Evolutionary conservation across 2,329 filamentous ascomycete species (phyloP).

Genomic region (Apiospora arundinis): DNA sequence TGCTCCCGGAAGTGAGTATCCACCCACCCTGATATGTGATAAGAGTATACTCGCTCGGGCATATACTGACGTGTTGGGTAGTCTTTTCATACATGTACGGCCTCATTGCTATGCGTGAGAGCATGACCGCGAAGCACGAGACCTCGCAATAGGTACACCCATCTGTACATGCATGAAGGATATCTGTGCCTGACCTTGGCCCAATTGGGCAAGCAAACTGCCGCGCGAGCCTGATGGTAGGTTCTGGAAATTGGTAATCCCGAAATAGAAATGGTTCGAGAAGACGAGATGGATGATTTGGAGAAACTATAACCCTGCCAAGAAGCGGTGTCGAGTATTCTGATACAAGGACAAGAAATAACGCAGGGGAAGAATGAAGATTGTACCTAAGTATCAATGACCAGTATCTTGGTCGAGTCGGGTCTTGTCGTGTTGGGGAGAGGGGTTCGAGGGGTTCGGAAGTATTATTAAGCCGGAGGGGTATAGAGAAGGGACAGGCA

Average conservation of each 20-base stretch:
- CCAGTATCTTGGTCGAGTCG: not conserved
- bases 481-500: not conserved
- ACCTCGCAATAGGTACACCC: not conserved
- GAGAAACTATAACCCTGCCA: not conserved
- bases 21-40: not conserved
- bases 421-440: not conserved
- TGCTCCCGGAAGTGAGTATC: slow-evolving; percentile 51
- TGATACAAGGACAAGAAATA: slow-evolving; percentile 11
- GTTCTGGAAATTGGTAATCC: slow-evolving; percentile 9
- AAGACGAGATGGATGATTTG: not conserved
- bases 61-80: slow-evolving; percentile 36
- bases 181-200: slow-evolving; percentile 1
- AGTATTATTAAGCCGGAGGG: slow-evolving; percentile 14
- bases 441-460: not conserved
- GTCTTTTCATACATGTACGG: slow-evolving; percentile 58
- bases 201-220: not conserved
- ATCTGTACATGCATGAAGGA: slow-evolving; percentile 1
- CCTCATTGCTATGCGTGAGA: slow-evolving; percentile 56
- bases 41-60: not conserved
- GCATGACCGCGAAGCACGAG: slow-evolving; percentile 34
- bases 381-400: slow-evolving; percentile 19
- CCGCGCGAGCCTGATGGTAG: slow-evolving; percentile 14
- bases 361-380: slow-evolving; percentile 1
- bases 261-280: slow-evolving; percentile 10
- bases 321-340: slow-evolving; percentile 11